Evolutionary conservation across 345 rosid genomes (phyloP), one percentile per base, ranked within the genome.

Genomic region (Linum usitatissimum): DNA sequence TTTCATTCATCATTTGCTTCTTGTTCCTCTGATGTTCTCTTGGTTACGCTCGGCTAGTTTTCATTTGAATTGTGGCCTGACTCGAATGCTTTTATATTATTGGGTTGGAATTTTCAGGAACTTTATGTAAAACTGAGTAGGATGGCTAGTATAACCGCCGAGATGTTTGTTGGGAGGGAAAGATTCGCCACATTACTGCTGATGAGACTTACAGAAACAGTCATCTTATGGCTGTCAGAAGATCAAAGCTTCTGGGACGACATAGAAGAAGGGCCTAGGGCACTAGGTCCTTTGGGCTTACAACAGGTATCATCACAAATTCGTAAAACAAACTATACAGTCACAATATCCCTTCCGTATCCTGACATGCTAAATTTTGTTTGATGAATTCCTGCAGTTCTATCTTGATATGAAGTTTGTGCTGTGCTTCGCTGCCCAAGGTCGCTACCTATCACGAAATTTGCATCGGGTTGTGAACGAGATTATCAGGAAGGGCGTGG

Each of bases 211-310:
- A 94, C 97, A 51, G 99, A 94, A 77, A 90, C 99, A 58, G 89
- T 90, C 69, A 81, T 94, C 72, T 66, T 94, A 68, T 94, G 95
- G 96, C 95, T 94, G 55, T 90, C 93, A 0, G 88, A 83, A 64
- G 99, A 94, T 70, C 96, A 94, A 75, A 90, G 84, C 70, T 94
- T 94, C 67, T 94, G 99, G 99, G 97, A 86, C 75, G 99, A 94
- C 65, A 90, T 94, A 55, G 97, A 88, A 75, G 95, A 88, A 62
- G 99, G 99, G 58, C 97, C 95, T 54, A 82, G 82, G 80, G 85
- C 95, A 49, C 72, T 94, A 70, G 97, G 95, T 67, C 84, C 95
- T 76, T 84, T 84, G 71, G 99, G 97, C 70, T 75, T 90, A 63
- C 97, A 80, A 49, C 96, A 94, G 83, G 99, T 79, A 73, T 72